Conservation (phyloP, 2,329 filamentous ascomycete genomes). For the Colletotrichum sojae region DNA sequence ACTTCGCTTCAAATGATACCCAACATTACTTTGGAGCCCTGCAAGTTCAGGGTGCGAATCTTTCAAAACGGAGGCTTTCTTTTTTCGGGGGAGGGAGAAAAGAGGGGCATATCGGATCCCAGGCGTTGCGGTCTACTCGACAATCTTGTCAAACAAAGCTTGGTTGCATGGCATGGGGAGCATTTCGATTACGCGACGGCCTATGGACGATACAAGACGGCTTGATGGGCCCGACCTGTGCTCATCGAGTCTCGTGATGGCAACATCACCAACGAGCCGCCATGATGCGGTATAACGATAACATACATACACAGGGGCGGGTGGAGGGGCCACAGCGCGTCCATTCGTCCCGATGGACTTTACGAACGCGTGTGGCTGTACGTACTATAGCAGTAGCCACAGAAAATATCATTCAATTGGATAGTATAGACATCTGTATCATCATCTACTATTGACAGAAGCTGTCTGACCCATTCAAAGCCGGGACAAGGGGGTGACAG, state of each 20-base stretch:
- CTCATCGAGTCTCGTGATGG: neutral
- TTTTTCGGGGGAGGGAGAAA: neutral
- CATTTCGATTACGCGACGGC: constrained; percentile 2
- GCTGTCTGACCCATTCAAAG: neutral
- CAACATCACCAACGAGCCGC: constrained; percentile 7
- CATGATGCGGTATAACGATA: neutral
- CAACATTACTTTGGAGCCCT: constrained; percentile 40
- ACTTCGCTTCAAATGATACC: constrained; percentile 42
- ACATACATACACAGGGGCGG: neutral
- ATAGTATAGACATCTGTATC: constrained; percentile 22
- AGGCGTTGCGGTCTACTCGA: constrained; percentile 35
- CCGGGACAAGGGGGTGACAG: too few relatives aligned
- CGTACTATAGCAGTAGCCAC: constrained; percentile 14
- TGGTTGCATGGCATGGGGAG: constrained; percentile 15
- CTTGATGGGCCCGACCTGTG: neutral
- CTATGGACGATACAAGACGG: neutral
- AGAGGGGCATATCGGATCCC: constrained; percentile 11
- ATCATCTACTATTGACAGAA: neutral
- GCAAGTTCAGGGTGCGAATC: constrained; percentile 36
- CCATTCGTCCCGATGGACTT: neutral
- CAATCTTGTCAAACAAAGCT: constrained; percentile 1
- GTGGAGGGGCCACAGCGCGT: too few relatives aligned
- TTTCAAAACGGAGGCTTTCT: constrained; percentile 5
- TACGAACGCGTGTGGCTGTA: constrained; percentile 14
- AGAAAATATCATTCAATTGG: constrained; percentile 28